These are phyloP conservation scores for Trichoderma cornu-damae DNA, from an alignment of 2,329 filamentous ascomycete genomes.

Conservation along the genomic window DNA sequence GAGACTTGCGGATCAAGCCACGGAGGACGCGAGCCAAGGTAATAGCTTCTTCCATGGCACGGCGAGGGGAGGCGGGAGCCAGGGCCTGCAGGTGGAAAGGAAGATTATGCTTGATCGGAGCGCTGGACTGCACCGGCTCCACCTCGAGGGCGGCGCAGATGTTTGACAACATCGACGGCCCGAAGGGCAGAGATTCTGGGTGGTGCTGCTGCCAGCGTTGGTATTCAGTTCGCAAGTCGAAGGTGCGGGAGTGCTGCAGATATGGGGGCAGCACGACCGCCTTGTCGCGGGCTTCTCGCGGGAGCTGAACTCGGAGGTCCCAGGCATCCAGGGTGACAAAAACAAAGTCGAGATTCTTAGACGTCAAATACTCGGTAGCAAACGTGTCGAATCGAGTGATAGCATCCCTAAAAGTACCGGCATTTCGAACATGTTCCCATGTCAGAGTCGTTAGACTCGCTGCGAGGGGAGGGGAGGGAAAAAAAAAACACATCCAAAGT, in stretches of 20 bases:
- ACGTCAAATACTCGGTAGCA: constrained; percentile 82
- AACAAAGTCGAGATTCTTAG: constrained; percentile 91
- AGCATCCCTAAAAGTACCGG: constrained; percentile 94
- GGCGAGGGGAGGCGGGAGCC: constrained; percentile 87
- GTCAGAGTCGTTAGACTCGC: constrained; percentile 95
- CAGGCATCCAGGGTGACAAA: constrained; percentile 98
- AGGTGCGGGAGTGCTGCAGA: constrained; percentile 94
- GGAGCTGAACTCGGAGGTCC: constrained; percentile 96
- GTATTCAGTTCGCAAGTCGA: constrained; percentile 95
- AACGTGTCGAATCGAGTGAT: constrained; percentile 93
- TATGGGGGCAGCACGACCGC: constrained; percentile 94
- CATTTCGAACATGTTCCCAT: constrained; percentile 98
- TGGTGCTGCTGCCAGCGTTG: constrained; percentile 98
- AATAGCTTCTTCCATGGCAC: constrained; percentile 96
- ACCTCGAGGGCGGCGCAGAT: constrained; percentile 98
- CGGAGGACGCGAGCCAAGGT: constrained; percentile 88
- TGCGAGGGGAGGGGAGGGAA: constrained; percentile 43
- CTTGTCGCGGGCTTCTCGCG: constrained; percentile 96
- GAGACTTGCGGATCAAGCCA: constrained; percentile 91
- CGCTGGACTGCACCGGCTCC: constrained; percentile 93
- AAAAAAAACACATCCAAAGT: constrained; percentile 23
- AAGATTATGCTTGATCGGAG: constrained; percentile 97
- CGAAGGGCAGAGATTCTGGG: constrained; percentile 93
- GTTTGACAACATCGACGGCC: constrained; percentile 89
- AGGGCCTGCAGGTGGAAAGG: constrained; percentile 96